phyloP scores from a whole-genome alignment of 148 eudicot genomes.

The Chenopodium suecicum region DNA sequence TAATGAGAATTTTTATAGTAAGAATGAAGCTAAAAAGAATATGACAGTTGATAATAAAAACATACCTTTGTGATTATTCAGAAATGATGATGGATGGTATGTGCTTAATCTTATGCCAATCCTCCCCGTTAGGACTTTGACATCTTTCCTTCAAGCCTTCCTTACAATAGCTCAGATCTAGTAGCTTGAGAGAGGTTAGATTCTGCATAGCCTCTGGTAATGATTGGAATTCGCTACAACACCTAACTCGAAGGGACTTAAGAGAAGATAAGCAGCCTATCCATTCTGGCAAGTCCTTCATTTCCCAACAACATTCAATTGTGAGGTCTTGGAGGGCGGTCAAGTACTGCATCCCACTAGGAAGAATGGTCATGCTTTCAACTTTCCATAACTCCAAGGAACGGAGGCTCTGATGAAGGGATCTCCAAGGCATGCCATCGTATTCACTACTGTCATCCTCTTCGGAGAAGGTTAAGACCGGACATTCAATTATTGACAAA shows the following conservation, averaged over 20 bases:
- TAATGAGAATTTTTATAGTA: too few relatives aligned
- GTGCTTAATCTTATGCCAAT: conserved; percentile 18
- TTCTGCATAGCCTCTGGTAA: conserved; percentile 16
- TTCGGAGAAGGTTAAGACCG: not conserved
- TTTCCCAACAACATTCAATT: not conserved
- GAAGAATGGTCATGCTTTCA: not conserved
- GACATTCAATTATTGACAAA: not conserved
- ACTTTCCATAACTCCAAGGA: not conserved
- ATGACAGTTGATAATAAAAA: too few relatives aligned
- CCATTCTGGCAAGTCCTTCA: conserved; percentile 17
- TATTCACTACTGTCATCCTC: not conserved
- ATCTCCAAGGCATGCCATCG: conserved; percentile 8
- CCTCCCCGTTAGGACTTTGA: not conserved
- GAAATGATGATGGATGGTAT: not conserved
- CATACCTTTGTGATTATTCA: too few relatives aligned
- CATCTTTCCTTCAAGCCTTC: conserved; percentile 7
- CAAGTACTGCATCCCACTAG: conserved; percentile 11
- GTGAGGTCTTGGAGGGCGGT: not conserved
- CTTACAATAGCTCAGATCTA: not conserved
- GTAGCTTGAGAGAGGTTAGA: conserved; percentile 11
- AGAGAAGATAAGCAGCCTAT: conserved; percentile 12
- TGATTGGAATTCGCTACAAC: not conserved
- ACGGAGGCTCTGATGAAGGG: conserved; percentile 4
- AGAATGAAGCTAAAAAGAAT: too few relatives aligned
- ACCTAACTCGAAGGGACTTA: not conserved